Conservation (phyloP, 495 filamentous ascomycete genomes). For the Aspergillus coremiiformis region DNA sequence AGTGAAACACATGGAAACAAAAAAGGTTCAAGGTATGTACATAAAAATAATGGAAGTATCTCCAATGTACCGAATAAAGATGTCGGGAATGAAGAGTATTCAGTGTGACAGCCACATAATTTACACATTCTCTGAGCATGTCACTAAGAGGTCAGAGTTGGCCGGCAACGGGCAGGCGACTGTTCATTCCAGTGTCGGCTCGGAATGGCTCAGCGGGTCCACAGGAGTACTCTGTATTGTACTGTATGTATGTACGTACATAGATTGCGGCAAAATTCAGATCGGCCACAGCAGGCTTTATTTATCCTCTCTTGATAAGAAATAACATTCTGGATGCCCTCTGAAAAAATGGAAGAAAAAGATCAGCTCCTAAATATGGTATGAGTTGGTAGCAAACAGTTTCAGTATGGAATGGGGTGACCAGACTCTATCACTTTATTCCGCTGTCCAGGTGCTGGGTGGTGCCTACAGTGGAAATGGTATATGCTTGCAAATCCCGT, state of each 20-base stretch:
- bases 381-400: not conserved
- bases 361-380: not conserved
- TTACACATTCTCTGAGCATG: not conserved
- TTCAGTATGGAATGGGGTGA: not conserved
- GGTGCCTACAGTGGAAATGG: not conserved
- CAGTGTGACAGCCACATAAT: not conserved
- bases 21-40: no score
- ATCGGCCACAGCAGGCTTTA: conserved; percentile 10
- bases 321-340: not conserved
- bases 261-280: conserved; percentile 14
- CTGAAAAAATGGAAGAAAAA: not conserved
- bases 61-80: no score
- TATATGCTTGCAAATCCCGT: not conserved
- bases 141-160: not conserved
- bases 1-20: no score
- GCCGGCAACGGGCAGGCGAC: not conserved
- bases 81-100: not conserved
- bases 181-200: not conserved
- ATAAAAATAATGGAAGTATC: no score
- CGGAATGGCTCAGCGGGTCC: conserved; percentile 9
- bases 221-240: no score
- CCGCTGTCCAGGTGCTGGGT: not conserved
- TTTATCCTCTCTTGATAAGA: not conserved
- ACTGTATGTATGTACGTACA: no score
- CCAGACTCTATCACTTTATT: not conserved